A percentile compares a stretch with the other conserved stretches of the same genome.
These are phyloP conservation scores for Litchi chinensis DNA, from an alignment of 345 rosid species.

Conservation along the genomic window DNA sequence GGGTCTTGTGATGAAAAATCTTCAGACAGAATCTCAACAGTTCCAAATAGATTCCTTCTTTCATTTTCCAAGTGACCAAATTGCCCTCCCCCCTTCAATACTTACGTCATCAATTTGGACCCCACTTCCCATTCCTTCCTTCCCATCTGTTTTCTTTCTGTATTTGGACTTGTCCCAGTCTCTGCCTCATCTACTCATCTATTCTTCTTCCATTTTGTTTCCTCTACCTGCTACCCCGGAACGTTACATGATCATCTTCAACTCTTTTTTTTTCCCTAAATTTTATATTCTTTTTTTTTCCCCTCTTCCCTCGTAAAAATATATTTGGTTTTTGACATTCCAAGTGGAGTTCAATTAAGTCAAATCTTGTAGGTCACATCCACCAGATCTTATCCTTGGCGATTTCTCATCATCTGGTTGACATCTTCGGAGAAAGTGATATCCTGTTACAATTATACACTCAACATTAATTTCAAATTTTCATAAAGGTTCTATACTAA, in stretches of 20 bases:
- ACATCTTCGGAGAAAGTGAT: conserved; percentile 48
- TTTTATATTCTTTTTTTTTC: no score
- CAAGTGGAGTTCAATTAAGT: conserved; percentile 25
- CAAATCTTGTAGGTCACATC: conserved; percentile 54
- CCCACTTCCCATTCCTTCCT: conserved; percentile 5
- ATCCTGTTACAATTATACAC: conserved; percentile 42
- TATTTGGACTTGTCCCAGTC: no score
- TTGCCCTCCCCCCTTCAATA: conserved; percentile 9
- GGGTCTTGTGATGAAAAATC: conserved; percentile 31
- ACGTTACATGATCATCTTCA: not conserved
- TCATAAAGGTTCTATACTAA: not conserved
- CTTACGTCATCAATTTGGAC: conserved; percentile 20
- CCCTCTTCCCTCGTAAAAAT: not conserved
- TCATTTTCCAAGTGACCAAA: not conserved
- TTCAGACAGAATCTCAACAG: conserved; percentile 51
- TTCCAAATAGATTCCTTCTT: conserved; percentile 38
- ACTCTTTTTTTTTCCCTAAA: no score
- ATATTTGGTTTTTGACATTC: conserved; percentile 7
- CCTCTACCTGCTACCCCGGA: not conserved
- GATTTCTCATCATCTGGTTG: conserved; percentile 60
- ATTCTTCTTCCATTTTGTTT: not conserved
- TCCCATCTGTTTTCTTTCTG: not conserved
- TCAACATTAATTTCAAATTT: not conserved
- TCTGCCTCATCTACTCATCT: not conserved
- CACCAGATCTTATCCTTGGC: conserved; percentile 53